phyloP scores from a whole-genome alignment of 768 basidiomycete genomes.

The Leccinum longicurvipes region DNA sequence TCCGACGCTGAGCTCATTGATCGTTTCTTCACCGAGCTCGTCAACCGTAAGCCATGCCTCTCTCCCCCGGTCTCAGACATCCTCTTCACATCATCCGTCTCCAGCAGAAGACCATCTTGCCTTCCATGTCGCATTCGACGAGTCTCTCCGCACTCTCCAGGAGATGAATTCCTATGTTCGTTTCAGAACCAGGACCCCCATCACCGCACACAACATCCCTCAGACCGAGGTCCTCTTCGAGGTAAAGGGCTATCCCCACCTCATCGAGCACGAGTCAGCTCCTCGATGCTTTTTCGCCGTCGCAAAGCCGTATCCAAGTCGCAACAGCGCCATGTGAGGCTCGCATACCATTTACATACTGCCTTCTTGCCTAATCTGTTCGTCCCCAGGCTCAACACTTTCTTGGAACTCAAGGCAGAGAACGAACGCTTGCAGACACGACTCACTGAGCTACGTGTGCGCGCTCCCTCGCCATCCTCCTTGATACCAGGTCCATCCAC shows the following conservation, averaged over 20 bases:
- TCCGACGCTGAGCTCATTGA: slow-evolving; percentile 69
- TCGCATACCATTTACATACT: background rate
- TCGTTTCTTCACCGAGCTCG: slow-evolving; percentile 57
- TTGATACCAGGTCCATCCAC: slow-evolving; percentile 13
- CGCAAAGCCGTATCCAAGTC: slow-evolving; percentile 74
- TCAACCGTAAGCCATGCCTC: slow-evolving; percentile 50
- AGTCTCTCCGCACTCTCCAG: slow-evolving; percentile 45
- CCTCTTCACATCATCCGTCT: background rate
- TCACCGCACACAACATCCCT: slow-evolving; percentile 22
- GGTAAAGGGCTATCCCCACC: slow-evolving; percentile 62
- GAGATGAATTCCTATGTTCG: slow-evolving; percentile 61
- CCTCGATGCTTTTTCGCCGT: slow-evolving; percentile 69
- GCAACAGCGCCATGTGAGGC: slow-evolving; percentile 65
- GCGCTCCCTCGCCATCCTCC: slow-evolving; percentile 17
- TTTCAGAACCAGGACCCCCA: slow-evolving; percentile 47
- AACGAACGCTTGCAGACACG: slow-evolving; percentile 76
- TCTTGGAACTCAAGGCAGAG: slow-evolving; percentile 83
- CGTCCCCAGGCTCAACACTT: slow-evolving; percentile 58
- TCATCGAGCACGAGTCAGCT: slow-evolving; percentile 33
- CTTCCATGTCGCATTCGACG: slow-evolving; percentile 48
- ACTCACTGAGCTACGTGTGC: slow-evolving; percentile 42
- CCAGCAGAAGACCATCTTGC: slow-evolving; percentile 55
- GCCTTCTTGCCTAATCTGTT: background rate
- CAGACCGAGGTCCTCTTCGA: slow-evolving; percentile 63
- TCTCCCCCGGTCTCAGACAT: background rate